A percentile compares a stretch with the other conserved stretches of the same genome.
phyloP scores from a whole-genome alignment of 257 asterid species.

The Ophiorrhiza pumila region DNA sequence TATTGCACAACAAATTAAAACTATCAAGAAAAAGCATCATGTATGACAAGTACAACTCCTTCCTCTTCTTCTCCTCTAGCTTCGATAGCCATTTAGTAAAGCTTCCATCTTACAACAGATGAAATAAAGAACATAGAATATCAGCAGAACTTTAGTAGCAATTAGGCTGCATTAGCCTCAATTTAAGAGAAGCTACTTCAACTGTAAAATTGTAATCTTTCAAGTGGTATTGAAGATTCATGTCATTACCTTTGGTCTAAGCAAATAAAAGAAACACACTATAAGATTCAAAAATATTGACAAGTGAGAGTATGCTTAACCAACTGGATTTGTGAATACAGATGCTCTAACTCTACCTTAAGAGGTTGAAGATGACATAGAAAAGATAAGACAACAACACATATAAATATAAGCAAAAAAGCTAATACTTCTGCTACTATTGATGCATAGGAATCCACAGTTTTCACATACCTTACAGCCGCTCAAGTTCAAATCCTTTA shows the following conservation, averaged over 20 bases:
- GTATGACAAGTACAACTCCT: constrained; percentile 1
- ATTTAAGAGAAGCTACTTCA: constrained; percentile 1
- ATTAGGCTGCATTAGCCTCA: not conserved
- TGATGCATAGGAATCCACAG: constrained; percentile 5
- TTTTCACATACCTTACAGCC: constrained; percentile 76
- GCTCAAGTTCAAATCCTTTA: constrained; percentile 77
- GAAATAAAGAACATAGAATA: not conserved
- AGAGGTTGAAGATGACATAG: too few relatives aligned
- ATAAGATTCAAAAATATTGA: not conserved
- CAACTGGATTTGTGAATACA: not conserved
- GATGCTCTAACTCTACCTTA: too few relatives aligned
- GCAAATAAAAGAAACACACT: not conserved
- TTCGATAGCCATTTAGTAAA: not conserved
- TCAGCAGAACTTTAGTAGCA: not conserved
- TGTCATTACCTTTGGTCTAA: not conserved
- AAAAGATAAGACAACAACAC: not conserved
- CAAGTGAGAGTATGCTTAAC: not conserved
- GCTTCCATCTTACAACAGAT: not conserved
- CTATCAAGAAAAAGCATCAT: not conserved
- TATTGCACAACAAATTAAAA: not conserved
- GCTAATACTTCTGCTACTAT: not conserved
- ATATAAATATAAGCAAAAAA: not conserved
- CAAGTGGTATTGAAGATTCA: not conserved
- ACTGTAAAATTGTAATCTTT: not conserved
- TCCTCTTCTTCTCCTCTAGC: not conserved